Conservation (phyloP, 805 yeast species). For the Kregervanrija pseudodelftensis region DNA sequence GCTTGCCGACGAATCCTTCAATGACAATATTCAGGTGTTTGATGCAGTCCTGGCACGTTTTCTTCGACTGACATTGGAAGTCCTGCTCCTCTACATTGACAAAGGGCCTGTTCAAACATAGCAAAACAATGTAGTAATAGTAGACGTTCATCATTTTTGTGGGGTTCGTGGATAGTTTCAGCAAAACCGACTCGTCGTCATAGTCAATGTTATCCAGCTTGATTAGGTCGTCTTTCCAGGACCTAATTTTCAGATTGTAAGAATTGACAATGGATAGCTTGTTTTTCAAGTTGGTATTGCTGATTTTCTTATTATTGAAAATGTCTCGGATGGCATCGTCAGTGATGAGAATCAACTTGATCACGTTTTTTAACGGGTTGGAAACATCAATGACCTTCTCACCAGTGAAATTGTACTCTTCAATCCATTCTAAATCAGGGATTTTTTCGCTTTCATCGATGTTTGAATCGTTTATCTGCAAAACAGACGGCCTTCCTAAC, state of each 20-base stretch:
- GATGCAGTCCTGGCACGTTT: conserved; percentile 14
- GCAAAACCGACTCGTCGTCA: too few species aligned
- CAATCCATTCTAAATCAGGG: conserved; percentile 59
- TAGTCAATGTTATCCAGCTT: too few species aligned
- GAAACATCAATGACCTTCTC: conserved; percentile 29
- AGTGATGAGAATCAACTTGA: conserved; percentile 35
- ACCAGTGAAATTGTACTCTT: conserved; percentile 41
- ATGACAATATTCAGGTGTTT: conserved; percentile 36
- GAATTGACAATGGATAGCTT: too few species aligned
- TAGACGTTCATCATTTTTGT: conserved; percentile 43
- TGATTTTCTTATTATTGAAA: conserved; percentile 19
- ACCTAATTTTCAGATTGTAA: too few species aligned
- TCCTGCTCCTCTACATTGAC: conserved; percentile 27
- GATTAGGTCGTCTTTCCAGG: too few species aligned
- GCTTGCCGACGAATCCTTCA: conserved; percentile 29
- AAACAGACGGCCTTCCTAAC: conserved; percentile 50
- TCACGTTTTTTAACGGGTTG: conserved; percentile 35
- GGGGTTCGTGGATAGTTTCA: conserved; percentile 31
- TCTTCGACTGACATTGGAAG: conserved; percentile 8
- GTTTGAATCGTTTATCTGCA: conserved; percentile 51
- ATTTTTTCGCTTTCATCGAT: conserved; percentile 52
- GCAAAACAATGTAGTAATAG: conserved; percentile 48
- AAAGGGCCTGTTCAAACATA: conserved; percentile 58
- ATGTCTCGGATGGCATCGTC: conserved; percentile 40
- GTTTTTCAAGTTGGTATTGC: too few species aligned